A percentile compares a stretch with the other conserved stretches of the same genome.
phyloP scores from a whole-genome alignment of 1,139 yeast genomes.

The Hyphopichia khmerensis region DNA sequence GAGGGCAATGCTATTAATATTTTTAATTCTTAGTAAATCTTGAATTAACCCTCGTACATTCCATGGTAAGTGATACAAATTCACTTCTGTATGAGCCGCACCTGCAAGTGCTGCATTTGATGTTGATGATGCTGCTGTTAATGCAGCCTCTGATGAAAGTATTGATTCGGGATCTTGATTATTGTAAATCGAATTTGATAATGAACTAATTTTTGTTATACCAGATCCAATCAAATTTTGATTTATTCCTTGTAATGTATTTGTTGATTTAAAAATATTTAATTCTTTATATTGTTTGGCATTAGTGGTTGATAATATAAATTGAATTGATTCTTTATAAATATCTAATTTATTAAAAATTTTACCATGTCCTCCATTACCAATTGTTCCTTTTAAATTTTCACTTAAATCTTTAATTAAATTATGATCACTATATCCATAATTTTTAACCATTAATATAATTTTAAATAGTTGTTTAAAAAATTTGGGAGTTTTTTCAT shows the following conservation, averaged over 20 bases:
- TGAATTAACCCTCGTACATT: slow-evolving; percentile 35
- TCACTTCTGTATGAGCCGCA: slow-evolving; percentile 1
- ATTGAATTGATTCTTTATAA: slow-evolving; percentile 30
- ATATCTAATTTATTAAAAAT: slow-evolving; percentile 23
- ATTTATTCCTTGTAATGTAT: neutral
- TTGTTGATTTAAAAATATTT: neutral
- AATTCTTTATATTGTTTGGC: slow-evolving; percentile 11
- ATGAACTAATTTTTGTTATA: neutral
- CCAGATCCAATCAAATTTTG: slow-evolving; percentile 1
- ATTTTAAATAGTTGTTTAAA: slow-evolving; percentile 32
- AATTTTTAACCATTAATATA: slow-evolving; percentile 33
- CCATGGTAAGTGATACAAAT: slow-evolving; percentile 39
- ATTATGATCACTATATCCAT: slow-evolving; percentile 37
- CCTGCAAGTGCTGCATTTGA: neutral
- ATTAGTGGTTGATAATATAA: slow-evolving; percentile 38
- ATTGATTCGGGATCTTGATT: too few relatives aligned
- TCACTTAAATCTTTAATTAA: slow-evolving; percentile 33
- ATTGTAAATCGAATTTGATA: slow-evolving; percentile 1
- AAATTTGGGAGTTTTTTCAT: slow-evolving; percentile 24
- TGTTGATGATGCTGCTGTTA: slow-evolving; percentile 2
- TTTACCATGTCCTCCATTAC: slow-evolving; percentile 22
- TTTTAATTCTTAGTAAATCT: slow-evolving; percentile 35
- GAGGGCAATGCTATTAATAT: slow-evolving; percentile 32
- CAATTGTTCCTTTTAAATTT: slow-evolving; percentile 22
- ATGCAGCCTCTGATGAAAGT: slow-evolving; percentile 2